phyloP scores from a whole-genome alignment of 179 eudicot genomes.

The Beta macrorhiza region DNA sequence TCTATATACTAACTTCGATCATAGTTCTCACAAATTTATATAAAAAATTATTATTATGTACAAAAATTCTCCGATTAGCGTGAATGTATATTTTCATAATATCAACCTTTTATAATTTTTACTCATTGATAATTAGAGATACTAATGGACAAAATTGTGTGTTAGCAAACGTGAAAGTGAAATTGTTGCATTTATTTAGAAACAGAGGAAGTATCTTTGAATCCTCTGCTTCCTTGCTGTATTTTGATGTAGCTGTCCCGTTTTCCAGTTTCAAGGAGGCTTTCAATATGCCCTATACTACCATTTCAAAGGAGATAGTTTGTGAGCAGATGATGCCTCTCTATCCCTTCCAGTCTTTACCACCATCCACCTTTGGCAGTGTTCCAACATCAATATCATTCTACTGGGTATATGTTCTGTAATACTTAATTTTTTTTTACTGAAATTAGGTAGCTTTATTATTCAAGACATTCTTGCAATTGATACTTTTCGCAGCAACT shows the following conservation, averaged over 20 bases:
- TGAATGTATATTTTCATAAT: too few relatives aligned
- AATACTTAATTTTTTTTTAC: background rate
- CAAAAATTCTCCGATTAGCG: too few relatives aligned
- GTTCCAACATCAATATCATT: constrained; percentile 66
- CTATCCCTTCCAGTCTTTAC: constrained; percentile 57
- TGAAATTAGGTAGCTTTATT: background rate
- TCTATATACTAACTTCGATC: too few relatives aligned
- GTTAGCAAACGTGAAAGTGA: too few relatives aligned
- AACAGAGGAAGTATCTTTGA: background rate
- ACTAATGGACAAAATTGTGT: too few relatives aligned
- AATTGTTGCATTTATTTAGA: too few relatives aligned
- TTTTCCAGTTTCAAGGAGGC: constrained; percentile 83
- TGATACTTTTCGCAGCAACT: background rate
- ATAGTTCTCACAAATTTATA: too few relatives aligned
- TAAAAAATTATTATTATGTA: too few relatives aligned
- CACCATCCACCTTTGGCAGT: constrained; percentile 31
- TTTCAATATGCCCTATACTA: constrained; percentile 71
- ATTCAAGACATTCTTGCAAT: constrained; percentile 11
- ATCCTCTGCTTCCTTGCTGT: constrained; percentile 12
- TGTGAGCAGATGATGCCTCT: constrained; percentile 73
- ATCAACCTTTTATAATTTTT: too few relatives aligned
- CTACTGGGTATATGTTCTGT: constrained; percentile 57
- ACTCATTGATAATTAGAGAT: too few relatives aligned
- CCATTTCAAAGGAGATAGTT: constrained; percentile 66
- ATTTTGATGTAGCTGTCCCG: constrained; percentile 30